phyloP scores from a whole-genome alignment of 768 basidiomycete genomes.

The Xerocomellus dryophilus region DNA sequence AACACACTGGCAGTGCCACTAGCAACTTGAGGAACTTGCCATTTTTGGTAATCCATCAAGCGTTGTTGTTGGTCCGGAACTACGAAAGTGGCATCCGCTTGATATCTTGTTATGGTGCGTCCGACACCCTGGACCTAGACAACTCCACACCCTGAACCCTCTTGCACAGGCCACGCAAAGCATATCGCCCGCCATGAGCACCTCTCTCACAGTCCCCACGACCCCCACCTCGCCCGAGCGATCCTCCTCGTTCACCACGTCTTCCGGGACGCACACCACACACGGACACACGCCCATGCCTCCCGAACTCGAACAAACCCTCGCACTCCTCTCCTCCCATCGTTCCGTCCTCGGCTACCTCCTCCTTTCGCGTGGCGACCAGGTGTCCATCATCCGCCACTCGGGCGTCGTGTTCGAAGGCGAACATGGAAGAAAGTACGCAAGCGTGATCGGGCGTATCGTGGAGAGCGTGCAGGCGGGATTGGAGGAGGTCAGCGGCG shows the following conservation, averaged over 20 bases:
- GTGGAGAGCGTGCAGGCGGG: constrained; percentile 78
- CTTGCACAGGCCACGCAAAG: constrained; percentile 6
- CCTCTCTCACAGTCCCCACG: constrained; percentile 9
- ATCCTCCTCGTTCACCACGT: constrained; percentile 3
- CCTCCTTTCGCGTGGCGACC: constrained; percentile 69
- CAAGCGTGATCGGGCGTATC: constrained; percentile 66
- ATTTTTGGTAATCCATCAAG: not conserved
- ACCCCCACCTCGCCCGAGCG: constrained; percentile 7
- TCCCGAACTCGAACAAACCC: constrained; percentile 81
- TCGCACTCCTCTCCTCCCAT: constrained; percentile 73
- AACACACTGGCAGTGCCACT: too few relatives aligned
- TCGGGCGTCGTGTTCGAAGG: constrained; percentile 85
- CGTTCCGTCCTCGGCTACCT: constrained; percentile 86
- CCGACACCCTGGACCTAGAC: not conserved
- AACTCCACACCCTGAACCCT: constrained; percentile 16
- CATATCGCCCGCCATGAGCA: constrained; percentile 11
- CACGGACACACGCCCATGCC: constrained; percentile 40
- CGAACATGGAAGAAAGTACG: constrained; percentile 76
- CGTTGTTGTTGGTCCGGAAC: not conserved
- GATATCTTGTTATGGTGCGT: not conserved
- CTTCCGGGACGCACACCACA: constrained; percentile 13
- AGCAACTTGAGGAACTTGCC: not conserved
- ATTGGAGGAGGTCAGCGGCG: constrained; percentile 70
- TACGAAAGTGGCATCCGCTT: too few relatives aligned
- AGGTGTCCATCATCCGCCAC: constrained; percentile 77